Percentiles rank a stretch among this genome's conserved stretches.
Conservation (phyloP, 768 basidiomycete genomes). For the Leucocoprinus sp. region DNA sequence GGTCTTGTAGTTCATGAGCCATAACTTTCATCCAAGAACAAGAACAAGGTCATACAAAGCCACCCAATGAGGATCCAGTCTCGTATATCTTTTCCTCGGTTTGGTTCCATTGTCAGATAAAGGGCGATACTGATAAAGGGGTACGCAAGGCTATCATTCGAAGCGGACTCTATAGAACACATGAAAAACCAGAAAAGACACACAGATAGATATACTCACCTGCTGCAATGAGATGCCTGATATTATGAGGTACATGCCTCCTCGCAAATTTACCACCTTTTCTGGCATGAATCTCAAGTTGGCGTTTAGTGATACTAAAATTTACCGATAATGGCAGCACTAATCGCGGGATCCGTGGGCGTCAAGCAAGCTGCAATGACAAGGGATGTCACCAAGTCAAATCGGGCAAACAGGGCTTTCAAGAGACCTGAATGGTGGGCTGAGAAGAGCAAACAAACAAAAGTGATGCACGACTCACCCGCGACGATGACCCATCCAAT, state of each 20-base stretch:
- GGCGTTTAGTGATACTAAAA: too few relatives aligned
- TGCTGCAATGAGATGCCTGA: constrained; percentile 75
- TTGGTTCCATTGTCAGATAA: constrained; percentile 70
- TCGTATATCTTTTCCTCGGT: constrained; percentile 53
- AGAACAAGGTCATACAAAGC: constrained; percentile 22
- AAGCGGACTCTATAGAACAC: constrained; percentile 55
- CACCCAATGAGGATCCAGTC: constrained; percentile 87
- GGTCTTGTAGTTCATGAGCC: constrained; percentile 39
- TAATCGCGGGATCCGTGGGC: constrained; percentile 92
- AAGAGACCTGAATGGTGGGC: constrained; percentile 42
- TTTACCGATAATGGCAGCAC: constrained; percentile 68
- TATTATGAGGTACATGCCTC: constrained; percentile 60
- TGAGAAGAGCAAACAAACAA: not conserved
- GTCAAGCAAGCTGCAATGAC: constrained; percentile 87
- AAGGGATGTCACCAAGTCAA: constrained; percentile 68
- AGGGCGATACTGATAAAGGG: constrained; percentile 83
- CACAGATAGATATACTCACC: not conserved
- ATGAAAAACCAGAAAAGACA: not conserved
- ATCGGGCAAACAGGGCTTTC: constrained; percentile 58
- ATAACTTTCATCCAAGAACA: not conserved
- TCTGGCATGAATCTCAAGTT: too few relatives aligned
- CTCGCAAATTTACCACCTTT: constrained; percentile 68
- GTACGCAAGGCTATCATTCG: constrained; percentile 93
- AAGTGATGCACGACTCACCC: constrained; percentile 30
- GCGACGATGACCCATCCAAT: constrained; percentile 77